phyloP scores from a whole-genome alignment of 176 grass and related monocot genomes.

The Zizania latifolia region DNA sequence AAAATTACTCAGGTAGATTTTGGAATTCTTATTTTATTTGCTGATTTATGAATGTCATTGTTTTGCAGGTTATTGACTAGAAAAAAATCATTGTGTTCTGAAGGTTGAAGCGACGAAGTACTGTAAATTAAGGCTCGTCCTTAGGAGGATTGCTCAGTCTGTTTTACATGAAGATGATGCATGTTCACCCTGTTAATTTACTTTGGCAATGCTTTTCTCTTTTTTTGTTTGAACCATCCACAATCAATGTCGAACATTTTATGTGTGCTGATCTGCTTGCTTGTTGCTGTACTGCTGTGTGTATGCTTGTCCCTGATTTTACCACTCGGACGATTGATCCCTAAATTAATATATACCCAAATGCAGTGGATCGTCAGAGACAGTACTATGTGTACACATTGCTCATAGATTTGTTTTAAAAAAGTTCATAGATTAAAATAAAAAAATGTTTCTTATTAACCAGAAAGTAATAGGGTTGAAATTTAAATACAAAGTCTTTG shows the following conservation, averaged over 20 bases:
- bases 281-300: background rate
- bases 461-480: too few species aligned
- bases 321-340: conserved; percentile 5
- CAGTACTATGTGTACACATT: too few species aligned
- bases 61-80: conserved; percentile 28
- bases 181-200: conserved; percentile 1
- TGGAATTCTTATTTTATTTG: background rate
- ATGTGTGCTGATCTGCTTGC: background rate
- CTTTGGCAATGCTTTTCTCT: background rate
- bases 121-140: background rate
- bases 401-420: too few species aligned
- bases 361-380: background rate
- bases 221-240: background rate
- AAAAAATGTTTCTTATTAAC: too few species aligned
- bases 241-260: conserved; percentile 14
- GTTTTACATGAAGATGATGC: conserved; percentile 26
- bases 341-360: conserved; percentile 14
- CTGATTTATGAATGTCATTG: background rate
- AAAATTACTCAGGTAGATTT: background rate
- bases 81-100: background rate
- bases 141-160: conserved; percentile 14
- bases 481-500: too few species aligned
- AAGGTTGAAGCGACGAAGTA: conserved; percentile 2
- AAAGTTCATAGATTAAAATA: too few species aligned
- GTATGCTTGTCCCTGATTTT: conserved; percentile 18